Conservation (phyloP, 495 filamentous ascomycete species). For the Jackrogersella multiformis region DNA sequence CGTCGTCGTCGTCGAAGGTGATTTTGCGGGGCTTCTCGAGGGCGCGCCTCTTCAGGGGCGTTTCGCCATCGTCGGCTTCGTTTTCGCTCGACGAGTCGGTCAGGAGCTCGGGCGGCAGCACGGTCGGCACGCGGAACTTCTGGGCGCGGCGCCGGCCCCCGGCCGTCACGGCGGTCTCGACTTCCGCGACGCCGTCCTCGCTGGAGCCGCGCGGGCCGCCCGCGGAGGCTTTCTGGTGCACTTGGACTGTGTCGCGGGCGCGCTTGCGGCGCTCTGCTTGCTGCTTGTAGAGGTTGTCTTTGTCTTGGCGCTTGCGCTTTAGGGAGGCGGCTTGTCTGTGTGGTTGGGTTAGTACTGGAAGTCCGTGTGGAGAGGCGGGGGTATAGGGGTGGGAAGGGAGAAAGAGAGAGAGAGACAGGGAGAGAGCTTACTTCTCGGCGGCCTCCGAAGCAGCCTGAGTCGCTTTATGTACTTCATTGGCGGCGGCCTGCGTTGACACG, state of each 20-base stretch:
- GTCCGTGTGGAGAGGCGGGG: neutral
- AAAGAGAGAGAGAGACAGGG: too few relatives aligned
- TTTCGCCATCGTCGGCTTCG: conserved; percentile 43
- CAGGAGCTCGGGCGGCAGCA: conserved; percentile 57
- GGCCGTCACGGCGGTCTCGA: conserved; percentile 31
- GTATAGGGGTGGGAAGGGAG: too few relatives aligned
- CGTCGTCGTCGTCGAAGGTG: conserved; percentile 41
- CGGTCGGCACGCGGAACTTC: conserved; percentile 49
- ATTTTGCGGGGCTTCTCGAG: conserved; percentile 47
- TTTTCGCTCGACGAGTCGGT: conserved; percentile 54
- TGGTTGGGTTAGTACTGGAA: conserved; percentile 15
- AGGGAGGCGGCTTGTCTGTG: conserved; percentile 52
- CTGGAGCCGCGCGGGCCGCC: neutral
- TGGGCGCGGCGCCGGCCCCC: conserved; percentile 35
- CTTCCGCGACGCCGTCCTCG: conserved; percentile 24
- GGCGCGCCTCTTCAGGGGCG: conserved; percentile 24
- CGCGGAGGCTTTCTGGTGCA: conserved; percentile 14
- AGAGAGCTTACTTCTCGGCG: conserved; percentile 50
- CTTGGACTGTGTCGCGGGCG: conserved; percentile 21
- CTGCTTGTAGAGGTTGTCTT: conserved; percentile 55
- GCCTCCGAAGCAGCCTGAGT: conserved; percentile 51
- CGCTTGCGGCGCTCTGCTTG: conserved; percentile 56
- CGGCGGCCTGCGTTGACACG: conserved; percentile 52
- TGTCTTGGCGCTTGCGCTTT: conserved; percentile 58
- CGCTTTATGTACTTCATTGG: conserved; percentile 48